Evolutionary conservation across 2,329 filamentous ascomycete genomes (phyloP), one percentile per base, ranked within the genome.

Genomic region (Monosporascus sp.): DNA sequence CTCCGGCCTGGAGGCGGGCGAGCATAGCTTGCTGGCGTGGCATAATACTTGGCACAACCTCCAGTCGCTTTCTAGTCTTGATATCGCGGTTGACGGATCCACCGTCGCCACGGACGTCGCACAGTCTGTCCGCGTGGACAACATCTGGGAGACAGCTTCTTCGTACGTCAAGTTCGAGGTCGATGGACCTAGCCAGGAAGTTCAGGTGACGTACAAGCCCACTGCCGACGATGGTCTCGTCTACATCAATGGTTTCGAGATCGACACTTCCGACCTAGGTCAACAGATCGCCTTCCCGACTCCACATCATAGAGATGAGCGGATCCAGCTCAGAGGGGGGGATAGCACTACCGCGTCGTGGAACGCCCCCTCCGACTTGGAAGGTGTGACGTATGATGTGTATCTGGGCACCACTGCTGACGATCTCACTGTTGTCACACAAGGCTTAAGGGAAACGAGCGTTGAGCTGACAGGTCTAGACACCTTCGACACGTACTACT

Each of bases 231-330:
- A 63, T 37, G 44, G 48, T 26, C 54, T 60, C 8, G 67, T 60
- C 1, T 70, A 64, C 44, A 37, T 69, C 15, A 70, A 70, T 49
- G 66, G 63, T 0, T 66, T 69, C 47, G 66, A 68, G 48, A 60
- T 69, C 22, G 67, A 69, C 51, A 56, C 53, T 1, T 55, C 65
- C 2, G 52, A 55, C 7, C 44, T 65, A 2, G 51, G 57, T 3
- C 52, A 60, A 18, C 63, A 65, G 48, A 62, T 67, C 48, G 56
- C 54, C 24, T 68, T 67, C 41, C 65, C 67, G 3, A 53, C 49
- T 2, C 67, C 67, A 8, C 50, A 51, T n/a, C 63, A 69, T 46
- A 57, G 59, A 9, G 61, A 70, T 49, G 67, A 70, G 49, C 61
- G 63, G 38, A 53, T 67, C 20, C 55, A 64, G 7, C 17, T 56